Conservation (phyloP, 2,329 filamentous ascomycete species). For the Taxawa tesnikishii region DNA sequence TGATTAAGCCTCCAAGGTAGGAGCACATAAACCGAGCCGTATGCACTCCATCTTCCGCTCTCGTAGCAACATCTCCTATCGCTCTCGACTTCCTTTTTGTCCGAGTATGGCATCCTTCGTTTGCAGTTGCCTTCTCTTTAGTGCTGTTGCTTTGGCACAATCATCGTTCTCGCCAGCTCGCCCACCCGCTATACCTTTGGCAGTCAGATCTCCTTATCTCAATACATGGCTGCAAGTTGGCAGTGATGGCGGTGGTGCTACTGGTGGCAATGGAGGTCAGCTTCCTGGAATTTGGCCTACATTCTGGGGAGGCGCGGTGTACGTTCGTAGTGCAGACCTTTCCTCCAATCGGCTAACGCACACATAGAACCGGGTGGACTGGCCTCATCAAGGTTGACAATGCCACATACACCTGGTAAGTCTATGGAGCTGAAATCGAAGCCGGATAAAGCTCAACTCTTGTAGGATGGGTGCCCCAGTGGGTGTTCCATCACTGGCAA, state of each 20-base stretch:
- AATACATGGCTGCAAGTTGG: slow-evolving; percentile 55
- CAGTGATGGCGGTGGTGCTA: too few species aligned
- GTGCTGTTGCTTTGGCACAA: slow-evolving; percentile 6
- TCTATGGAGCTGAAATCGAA: slow-evolving; percentile 16
- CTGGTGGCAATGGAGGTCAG: slow-evolving; percentile 52
- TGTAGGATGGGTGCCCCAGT: slow-evolving; percentile 53
- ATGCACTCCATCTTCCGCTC: too few species aligned
- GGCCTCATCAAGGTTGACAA: slow-evolving; percentile 54
- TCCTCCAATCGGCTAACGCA: too few species aligned
- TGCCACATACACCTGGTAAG: slow-evolving; percentile 55
- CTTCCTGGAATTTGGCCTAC: slow-evolving; percentile 57
- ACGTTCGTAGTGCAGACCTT: too few species aligned
- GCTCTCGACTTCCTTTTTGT: too few species aligned
- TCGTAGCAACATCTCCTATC: too few species aligned
- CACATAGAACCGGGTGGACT: slow-evolving; percentile 10
- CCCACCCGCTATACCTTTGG: slow-evolving; percentile 58
- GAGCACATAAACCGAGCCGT: too few species aligned
- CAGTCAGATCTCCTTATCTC: slow-evolving; percentile 63
- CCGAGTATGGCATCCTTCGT: too few species aligned
- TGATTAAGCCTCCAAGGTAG: too few species aligned
- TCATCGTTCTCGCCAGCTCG: slow-evolving; percentile 53
- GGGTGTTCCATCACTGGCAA: slow-evolving; percentile 32
- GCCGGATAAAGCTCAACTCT: too few species aligned
- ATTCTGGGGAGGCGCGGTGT: too few species aligned
- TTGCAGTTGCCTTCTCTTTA: not conserved